Conservation (phyloP, 371 early-diverging fungal species). For the Thermomucor indicae-seudaticae region DNA sequence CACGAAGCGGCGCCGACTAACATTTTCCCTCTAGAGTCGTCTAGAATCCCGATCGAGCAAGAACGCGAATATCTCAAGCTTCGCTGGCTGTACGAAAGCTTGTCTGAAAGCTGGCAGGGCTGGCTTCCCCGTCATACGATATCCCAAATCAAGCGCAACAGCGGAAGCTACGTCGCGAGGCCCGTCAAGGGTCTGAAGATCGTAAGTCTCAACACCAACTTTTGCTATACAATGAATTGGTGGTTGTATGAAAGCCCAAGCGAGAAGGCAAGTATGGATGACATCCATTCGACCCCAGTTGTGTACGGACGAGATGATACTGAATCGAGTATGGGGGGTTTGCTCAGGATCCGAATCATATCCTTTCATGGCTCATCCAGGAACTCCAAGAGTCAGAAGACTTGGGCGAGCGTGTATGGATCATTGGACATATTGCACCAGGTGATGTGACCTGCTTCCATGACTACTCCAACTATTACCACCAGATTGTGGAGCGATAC, state of each 20-base stretch:
- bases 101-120: slow-evolving; percentile 48
- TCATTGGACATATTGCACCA: slow-evolving; percentile 57
- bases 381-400: slow-evolving; percentile 55
- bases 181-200: slow-evolving; percentile 46
- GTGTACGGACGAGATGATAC: neutral
- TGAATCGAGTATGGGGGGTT: neutral
- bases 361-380: slow-evolving; percentile 46
- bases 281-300: too few relatives aligned
- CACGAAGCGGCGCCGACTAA: slow-evolving; percentile 52
- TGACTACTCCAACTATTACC: slow-evolving; percentile 55
- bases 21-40: slow-evolving; percentile 37
- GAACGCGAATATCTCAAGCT: slow-evolving; percentile 24
- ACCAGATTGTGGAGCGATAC: slow-evolving; percentile 56
- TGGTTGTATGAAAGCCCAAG: slow-evolving; percentile 39
- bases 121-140: slow-evolving; percentile 36
- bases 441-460: slow-evolving; percentile 52
- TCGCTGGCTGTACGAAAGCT: slow-evolving; percentile 45
- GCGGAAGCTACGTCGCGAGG: slow-evolving; percentile 44
- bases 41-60: slow-evolving; percentile 23
- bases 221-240: slow-evolving; percentile 57
- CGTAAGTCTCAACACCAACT: slow-evolving; percentile 62
- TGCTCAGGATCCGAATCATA: slow-evolving; percentile 48
- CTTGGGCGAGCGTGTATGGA: slow-evolving; percentile 50
- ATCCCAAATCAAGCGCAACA: slow-evolving; percentile 27
- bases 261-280: slow-evolving; percentile 18